Base-by-base conservation (phyloP, 2,329 filamentous ascomycete species). In the Pseudocercospora ulei region DNA sequence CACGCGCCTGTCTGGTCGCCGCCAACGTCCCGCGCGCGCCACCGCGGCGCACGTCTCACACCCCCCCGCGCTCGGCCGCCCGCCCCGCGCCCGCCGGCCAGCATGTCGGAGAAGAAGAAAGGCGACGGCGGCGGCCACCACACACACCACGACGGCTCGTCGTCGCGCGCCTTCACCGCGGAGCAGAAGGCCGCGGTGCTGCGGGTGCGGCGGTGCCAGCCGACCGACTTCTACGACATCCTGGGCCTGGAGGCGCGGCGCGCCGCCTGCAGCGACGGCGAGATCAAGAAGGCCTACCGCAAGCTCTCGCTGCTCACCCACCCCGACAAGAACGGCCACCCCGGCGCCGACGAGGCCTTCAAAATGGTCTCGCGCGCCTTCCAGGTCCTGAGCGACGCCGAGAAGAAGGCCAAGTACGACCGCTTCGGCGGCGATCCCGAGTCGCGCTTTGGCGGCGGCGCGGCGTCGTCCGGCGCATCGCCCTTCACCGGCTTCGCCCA, bases 321-420 rank as follows among this genome's bases (percentile, higher is more conserved):
- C 69, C 90, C 90, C 48, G 90, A 98, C 70, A 98, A 98, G 70
- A 98, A 98, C 71, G 87, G 87, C 35, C 87, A 95, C 61, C 80
- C 88, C 23, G 78, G 92, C 44, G 88, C 90, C 39, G 90, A 95
- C 61, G 90, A 98, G 67, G 90, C 90, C 19, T 98, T 98, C 69
- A 98, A 98, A 70, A 72, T 95, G 82, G 86, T 98, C 14, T 82
- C 84, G 56, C 75, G 85, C 54, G 90, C 90, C 9, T 98, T 98
- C 61, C 82, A 92, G 53, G 77, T 96, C 36, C 69, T 98, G 33
- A 88, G 85, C 46, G 90, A 98, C 61, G 75, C 85, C 57, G 88
- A 96, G 49, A 96, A 96, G 75, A 81, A 85, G 58, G 71, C 80
- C 9, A 85, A 82, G 62, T 98, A 73, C 59, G 90, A 98, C 63